Evolutionary conservation across 1,284 basidiomycete species (phyloP).

Genomic region (Leucoagaricus sp.): DNA sequence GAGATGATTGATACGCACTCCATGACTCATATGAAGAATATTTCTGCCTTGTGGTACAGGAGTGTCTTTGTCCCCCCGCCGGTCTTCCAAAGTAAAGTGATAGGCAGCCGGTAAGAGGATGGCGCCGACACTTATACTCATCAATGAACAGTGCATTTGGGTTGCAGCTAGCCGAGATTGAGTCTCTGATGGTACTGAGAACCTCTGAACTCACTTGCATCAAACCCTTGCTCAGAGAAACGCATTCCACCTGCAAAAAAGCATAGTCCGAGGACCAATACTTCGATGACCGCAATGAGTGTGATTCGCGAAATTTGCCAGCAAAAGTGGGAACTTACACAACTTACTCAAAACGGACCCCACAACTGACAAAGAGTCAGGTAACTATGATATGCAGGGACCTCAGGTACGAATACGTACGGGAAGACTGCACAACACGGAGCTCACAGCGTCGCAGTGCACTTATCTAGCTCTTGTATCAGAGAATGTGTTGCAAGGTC

Average conservation of each 20-base stretch:
- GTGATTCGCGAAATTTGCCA: too few species aligned
- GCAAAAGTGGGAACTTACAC: constrained; percentile 50
- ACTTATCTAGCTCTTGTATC: constrained; percentile 64
- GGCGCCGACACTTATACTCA: constrained; percentile 80
- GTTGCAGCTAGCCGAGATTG: constrained; percentile 72
- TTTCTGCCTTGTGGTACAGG: constrained; percentile 42
- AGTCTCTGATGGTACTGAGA: background rate
- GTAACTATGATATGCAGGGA: too few species aligned
- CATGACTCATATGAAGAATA: constrained; percentile 84
- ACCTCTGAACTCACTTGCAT: constrained; percentile 53
- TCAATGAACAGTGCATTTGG: constrained; percentile 80
- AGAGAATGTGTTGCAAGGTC: background rate
- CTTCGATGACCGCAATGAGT: constrained; percentile 28
- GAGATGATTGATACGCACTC: constrained; percentile 49
- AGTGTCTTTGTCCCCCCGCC: constrained; percentile 27
- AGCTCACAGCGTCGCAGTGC: constrained; percentile 85
- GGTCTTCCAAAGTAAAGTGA: constrained; percentile 60
- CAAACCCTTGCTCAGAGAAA: constrained; percentile 79
- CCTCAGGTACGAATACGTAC: constrained; percentile 50
- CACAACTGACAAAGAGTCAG: constrained; percentile 57
- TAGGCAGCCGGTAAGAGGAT: constrained; percentile 80
- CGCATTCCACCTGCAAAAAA: constrained; percentile 79
- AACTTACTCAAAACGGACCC: constrained; percentile 81
- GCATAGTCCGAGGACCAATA: constrained; percentile 75
- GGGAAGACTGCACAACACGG: constrained; percentile 78